Base-by-base conservation (phyloP, 2,329 filamentous ascomycete species). In the Fusarium neocosmosporiellum region DNA sequence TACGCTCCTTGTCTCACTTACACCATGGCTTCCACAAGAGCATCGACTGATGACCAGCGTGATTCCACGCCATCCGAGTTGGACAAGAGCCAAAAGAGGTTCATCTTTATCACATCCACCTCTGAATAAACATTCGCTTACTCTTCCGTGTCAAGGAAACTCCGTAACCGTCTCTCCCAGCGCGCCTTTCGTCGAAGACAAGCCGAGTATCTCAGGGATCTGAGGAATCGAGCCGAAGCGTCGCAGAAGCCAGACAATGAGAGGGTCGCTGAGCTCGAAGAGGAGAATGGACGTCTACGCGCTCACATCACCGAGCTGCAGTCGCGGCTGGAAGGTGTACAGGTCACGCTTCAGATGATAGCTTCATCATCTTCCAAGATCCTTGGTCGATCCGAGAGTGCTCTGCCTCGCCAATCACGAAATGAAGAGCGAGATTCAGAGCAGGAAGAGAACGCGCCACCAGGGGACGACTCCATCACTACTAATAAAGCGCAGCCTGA, bases 161-260 rank as follows among this genome's bases (percentile, higher is more conserved):
- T 57, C 14, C 53, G 53, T n/a, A 57, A 57, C 9, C 53, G 53
- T 7, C 53, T 57, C 22, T 57, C 53, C 22, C 53, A 57, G 2
- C 53, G 53, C 14, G 53, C 53, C 20, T 57, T 57, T 34, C 53
- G 53, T 57, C 53, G 53, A 27, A 36, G 53, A 57, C 53, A 57
- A 57, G 53, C 53, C 53, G 53, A 57, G 20, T 57, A 57, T 34
- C 53, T 57, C 33, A 36, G 53, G 10, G 33, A 57, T 24, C 53
- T 57, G 1, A 57, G 22, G 10, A 57, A 57, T 9, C 13, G 53
- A 37, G 53, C 53, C 33, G 31, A 57, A 22, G 33, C 31, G 13
- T 57, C 53, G 13, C 53, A 57, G 20, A 57, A 36, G 33, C 53
- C 53, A 7, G 22, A 37, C 53, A 37, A 57, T 27, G 53, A 57